Conservation (phyloP, 2,329 filamentous ascomycete species). For the Myotisia sp. region DNA sequence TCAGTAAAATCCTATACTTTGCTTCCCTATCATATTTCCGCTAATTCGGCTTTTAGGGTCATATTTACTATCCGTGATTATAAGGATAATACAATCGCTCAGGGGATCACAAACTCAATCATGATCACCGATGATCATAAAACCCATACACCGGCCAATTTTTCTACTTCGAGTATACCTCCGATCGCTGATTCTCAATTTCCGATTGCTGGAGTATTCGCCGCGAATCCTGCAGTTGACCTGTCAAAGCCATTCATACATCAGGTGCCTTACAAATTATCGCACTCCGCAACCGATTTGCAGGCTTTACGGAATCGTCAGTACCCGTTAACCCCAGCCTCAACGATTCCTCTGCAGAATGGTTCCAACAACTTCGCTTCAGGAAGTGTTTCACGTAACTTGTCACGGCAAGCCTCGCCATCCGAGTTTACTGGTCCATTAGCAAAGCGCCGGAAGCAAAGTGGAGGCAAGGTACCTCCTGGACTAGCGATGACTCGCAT, state of each 20-base stretch:
- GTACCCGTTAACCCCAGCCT: conserved; percentile 25
- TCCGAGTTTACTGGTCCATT: conserved; percentile 48
- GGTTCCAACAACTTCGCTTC: conserved; percentile 29
- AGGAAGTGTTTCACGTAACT: conserved; percentile 43
- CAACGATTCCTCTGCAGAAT: conserved; percentile 27
- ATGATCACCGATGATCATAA: conserved; percentile 99
- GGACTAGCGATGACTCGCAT: conserved; percentile 70
- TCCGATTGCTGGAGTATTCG: conserved; percentile 32
- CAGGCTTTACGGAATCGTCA: conserved; percentile 43
- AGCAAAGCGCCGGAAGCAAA: conserved; percentile 72
- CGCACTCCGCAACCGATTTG: conserved; percentile 51
- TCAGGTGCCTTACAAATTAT: conserved; percentile 38
- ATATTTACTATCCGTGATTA: conserved; percentile 90
- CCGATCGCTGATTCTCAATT: conserved; percentile 27
- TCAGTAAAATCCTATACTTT: conserved; percentile 17
- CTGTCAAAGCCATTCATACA: conserved; percentile 20
- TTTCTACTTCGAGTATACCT: conserved; percentile 22
- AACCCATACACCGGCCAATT: conserved; percentile 45
- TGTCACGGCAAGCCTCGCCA: conserved; percentile 64
- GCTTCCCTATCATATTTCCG: conserved; percentile 1
- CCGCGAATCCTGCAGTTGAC: conserved; percentile 21
- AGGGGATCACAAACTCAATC: conserved; percentile 73
- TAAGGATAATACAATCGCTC: conserved; percentile 60
- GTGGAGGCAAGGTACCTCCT: conserved; percentile 54
- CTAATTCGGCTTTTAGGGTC: conserved; percentile 37